Evolutionary conservation across 2,329 filamentous ascomycete species (phyloP), one percentile per base, ranked within the genome.

Genomic region (Orbilia blumenaviensis): DNA sequence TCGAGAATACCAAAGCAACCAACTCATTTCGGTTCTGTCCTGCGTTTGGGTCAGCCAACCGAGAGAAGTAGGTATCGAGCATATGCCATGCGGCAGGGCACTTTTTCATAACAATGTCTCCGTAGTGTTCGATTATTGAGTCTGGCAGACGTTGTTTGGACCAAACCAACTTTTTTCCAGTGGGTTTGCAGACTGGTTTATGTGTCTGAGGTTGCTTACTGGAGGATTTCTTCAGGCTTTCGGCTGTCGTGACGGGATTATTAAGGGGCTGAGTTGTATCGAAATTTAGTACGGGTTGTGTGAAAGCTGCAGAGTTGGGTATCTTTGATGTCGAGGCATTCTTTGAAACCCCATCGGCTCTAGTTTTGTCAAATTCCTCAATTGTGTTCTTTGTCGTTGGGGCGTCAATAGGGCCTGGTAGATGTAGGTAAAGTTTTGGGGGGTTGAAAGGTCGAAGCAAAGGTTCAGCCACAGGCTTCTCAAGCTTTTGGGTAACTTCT

Each of bases 61-160:
- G 21, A 2, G 63, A 48, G 25, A 64, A 44, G 36, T 64, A 68
- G 2, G 9, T 10, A 1, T 58, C 48, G 0, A 76, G 56, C 25
- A 66, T 18, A 16, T 21, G 5, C 71, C 71, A 76, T 8, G 50
- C 46, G 2, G 54, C 29, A 0, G 56, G 66, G 18, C 34, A 54
- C 25, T n/a, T 44, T 4, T 14, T 7, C 6, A 14, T 36, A 1
- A 71, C 16, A 4, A 46, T 14, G 0, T 12, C 9, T n/a, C 56
- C 63, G 9, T 32, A 52, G 1, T 6, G 9, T n/a, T 32, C 23
- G 12, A 71, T 16, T 2, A 56, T 2, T 1, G 46, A 56, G 23
- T 25, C 14, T 21, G 66, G 56, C 2, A 71, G 56, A 4, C 46
- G 34, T 9, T 34, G 42, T 1, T 14, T 56, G n/a, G n/a, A n/a